Evolutionary conservation across 139 green algal species (phyloP), one percentile per base, ranked within the genome.

Genomic region (Micractinium sp.): DNA sequence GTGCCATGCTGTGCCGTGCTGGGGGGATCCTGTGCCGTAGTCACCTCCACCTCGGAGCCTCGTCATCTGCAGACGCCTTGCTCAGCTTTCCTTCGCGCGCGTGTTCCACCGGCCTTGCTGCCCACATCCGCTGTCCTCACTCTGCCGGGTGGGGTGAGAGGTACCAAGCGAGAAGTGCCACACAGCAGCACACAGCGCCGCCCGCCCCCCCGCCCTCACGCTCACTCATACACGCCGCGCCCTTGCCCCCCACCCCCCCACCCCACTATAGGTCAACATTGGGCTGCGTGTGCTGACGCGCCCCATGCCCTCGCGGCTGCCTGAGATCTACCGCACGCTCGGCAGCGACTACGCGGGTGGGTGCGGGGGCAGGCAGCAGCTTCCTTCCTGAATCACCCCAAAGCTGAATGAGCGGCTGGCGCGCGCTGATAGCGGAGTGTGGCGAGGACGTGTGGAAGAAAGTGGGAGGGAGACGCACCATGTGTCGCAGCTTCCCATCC

Each of bases 271-370:
- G 97, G 95, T 99, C 20, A 99, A 99, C 93, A 99, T 99, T 85
- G 95, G 95, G 1, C 93, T 99, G 76, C 97, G 98, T 91, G 98
- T 99, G 56, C 94, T 99, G 75, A 99, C 98, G 9, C 91, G 96
- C 0, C 98, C 98, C 25, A 95, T 98, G 88, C 92, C 97, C 12
- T 90, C 94, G 76, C 93, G 92, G 78, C 95, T 99, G 84, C 95
- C 98, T 56, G 93, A 96, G 85, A 96, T 99, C 60, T 99, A 99
- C 94, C 93, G 98, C 38, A 98, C 93, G 0, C 94, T 99, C 29
- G 97, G 97, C 3, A 96, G 93, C 60, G 97, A 99, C 89, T 99
- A 97, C 81, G 97, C 95, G 96, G 78, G 78, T 84, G 78, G 0
- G 77, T 23, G 39, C 22, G 4, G 47, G 47, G 7, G 47, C 47